phyloP scores from a whole-genome alignment of 257 asterid species.

The Fraxinus quadrangulata region DNA sequence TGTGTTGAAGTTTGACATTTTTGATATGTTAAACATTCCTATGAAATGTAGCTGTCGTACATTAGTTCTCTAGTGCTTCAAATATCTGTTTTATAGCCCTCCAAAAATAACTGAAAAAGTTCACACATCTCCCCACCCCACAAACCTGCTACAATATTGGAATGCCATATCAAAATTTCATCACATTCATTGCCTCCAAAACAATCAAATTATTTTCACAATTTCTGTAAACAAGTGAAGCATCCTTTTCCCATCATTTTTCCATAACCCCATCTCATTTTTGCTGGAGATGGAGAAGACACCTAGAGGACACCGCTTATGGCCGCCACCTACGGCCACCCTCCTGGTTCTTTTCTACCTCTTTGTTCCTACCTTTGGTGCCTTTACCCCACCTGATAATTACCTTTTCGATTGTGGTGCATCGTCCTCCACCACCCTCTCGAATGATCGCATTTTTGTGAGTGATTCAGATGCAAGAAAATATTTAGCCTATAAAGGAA shows the following conservation, averaged over 20 bases:
- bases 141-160: conserved; percentile 29
- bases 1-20: no score
- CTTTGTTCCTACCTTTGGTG: conserved; percentile 18
- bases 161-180: background rate
- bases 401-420: conserved; percentile 41
- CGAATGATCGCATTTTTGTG: conserved; percentile 31
- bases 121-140: conserved; percentile 7
- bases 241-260: background rate
- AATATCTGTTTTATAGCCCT: background rate
- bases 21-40: no score
- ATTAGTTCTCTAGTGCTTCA: background rate
- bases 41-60: no score
- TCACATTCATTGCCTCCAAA: background rate
- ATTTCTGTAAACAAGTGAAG: background rate
- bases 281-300: conserved; percentile 40
- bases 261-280: conserved; percentile 15
- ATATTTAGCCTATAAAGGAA: conserved; percentile 25
- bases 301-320: background rate
- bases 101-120: conserved; percentile 24
- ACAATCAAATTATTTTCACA: background rate
- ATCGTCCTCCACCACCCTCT: conserved; percentile 20
- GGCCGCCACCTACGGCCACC: conserved; percentile 24
- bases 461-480: conserved; percentile 31
- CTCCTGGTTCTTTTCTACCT: conserved; percentile 44
- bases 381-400: conserved; percentile 39